Percentiles rank a stretch among this genome's conserved stretches.
Conservation (phyloP, 1,284 basidiomycete genomes). For the Sphagnurus paluster region DNA sequence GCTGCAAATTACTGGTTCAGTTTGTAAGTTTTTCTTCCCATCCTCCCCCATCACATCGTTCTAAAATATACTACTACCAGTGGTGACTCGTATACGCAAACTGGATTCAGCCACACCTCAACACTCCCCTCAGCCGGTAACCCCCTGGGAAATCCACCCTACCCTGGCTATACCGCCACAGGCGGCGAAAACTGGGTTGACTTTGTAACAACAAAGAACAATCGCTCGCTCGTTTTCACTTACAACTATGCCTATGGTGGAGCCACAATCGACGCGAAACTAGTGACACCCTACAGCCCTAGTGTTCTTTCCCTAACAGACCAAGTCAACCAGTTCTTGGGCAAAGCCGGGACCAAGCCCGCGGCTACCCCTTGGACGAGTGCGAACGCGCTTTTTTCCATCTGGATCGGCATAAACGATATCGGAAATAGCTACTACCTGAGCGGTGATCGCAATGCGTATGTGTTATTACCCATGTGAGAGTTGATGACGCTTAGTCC, state of each 20-base stretch:
- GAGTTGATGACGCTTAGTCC: not conserved
- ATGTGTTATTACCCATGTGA: constrained; percentile 21
- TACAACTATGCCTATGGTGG: constrained; percentile 66
- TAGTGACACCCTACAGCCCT: constrained; percentile 50
- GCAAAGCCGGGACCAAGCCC: constrained; percentile 42
- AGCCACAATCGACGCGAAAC: constrained; percentile 54
- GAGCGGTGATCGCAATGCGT: constrained; percentile 49
- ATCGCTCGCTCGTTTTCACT: constrained; percentile 51
- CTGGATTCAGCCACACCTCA: constrained; percentile 44
- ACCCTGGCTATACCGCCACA: constrained; percentile 56
- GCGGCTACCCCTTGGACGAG: constrained; percentile 52
- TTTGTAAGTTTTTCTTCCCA: constrained; percentile 35
- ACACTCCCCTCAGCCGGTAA: constrained; percentile 46
- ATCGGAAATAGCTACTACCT: constrained; percentile 53
- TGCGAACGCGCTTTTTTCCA: constrained; percentile 51
- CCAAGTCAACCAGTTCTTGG: constrained; percentile 55
- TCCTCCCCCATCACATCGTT: not conserved
- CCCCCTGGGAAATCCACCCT: constrained; percentile 58
- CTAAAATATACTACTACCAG: constrained; percentile 26
- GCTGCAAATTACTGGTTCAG: constrained; percentile 48
- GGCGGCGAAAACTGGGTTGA: constrained; percentile 64
- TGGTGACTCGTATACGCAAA: constrained; percentile 61
- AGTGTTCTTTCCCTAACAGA: constrained; percentile 53
- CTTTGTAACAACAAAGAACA: constrained; percentile 46
- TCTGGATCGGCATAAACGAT: constrained; percentile 66